Evolutionary conservation across 1,139 yeast species (phyloP).

Genomic region (Candida mesenterica): DNA sequence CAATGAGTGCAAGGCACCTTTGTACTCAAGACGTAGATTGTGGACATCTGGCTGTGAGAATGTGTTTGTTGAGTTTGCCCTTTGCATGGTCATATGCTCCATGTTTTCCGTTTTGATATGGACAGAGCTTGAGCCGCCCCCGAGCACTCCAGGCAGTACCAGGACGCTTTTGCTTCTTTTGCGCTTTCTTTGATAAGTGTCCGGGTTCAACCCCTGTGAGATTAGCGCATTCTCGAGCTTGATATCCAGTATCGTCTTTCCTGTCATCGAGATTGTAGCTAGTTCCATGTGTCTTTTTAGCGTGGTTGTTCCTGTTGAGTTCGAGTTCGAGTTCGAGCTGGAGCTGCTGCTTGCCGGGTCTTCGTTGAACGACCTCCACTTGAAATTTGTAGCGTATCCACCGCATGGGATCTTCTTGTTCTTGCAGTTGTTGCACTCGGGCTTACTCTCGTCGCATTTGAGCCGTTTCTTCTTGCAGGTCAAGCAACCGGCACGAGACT

Average conservation of each 20-base stretch:
- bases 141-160: neutral
- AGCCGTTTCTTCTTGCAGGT: conserved; percentile 57
- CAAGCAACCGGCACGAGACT: conserved; percentile 48
- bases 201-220: conserved; percentile 50
- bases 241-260: conserved; percentile 48
- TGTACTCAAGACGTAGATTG: conserved; percentile 13
- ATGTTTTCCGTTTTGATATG: conserved; percentile 1
- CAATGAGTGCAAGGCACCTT: conserved; percentile 18
- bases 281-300: conserved; percentile 48
- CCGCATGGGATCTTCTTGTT: conserved; percentile 51
- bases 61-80: conserved; percentile 3
- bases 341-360: conserved; percentile 12
- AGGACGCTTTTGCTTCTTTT: conserved; percentile 6
- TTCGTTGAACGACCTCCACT: conserved; percentile 55
- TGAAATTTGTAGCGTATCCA: conserved; percentile 62
- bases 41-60: conserved; percentile 8
- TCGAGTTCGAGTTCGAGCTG: neutral
- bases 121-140: no score
- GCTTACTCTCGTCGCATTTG: conserved; percentile 59
- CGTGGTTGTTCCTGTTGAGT: conserved; percentile 1
- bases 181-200: conserved; percentile 14
- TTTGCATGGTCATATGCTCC: conserved; percentile 6
- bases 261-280: conserved; percentile 54
- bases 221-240: conserved; percentile 49
- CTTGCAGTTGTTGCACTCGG: conserved; percentile 46